Base-by-base conservation (phyloP, 441 rosid genomes). In the Pelargonium cotyledonis region DNA sequence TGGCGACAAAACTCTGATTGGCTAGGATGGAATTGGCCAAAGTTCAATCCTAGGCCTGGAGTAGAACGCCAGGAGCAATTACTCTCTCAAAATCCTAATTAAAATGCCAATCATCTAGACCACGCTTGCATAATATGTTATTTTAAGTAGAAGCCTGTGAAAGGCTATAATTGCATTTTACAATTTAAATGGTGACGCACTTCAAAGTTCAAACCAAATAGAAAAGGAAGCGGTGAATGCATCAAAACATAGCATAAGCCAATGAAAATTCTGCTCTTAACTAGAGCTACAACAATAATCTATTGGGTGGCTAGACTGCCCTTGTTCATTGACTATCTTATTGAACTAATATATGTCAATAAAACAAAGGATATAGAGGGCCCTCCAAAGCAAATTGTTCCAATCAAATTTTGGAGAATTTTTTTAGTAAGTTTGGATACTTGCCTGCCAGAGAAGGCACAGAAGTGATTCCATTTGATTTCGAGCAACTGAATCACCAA, bases 401-500 rank as follows among this genome's bases (percentile, higher is more conserved):
- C 63, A 58, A 1, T 26, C 63, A 18, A 16, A 58, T 0, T 19
- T 2, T 8, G 21, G 38, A 23, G 35, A 29, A 63, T 68, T n/a
- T 40, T 58, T 10, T 26, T 16, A 49, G 63, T 41, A 23, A 49
- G 10, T 35, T 8, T 4, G 9, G 47, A 66, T 51, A 83, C 91
- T 85, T 82, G 83, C 98, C 96, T 89, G 97, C 96, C 96, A 91
- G 63, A 95, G 94, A 82, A 95, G 90, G 82, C 99, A 95, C 79
- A 95, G 3, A 88, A 95, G 79, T 14, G 99, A 90, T 72, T 95
- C 99, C 97, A 91, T 90, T 80, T 95, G 99, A 74, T 95, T 95
- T 68, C 97, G 96, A 75, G 97, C 97, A 70, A 95, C 97, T 11
- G 96, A 91, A 69, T 95, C 99, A 1, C 97, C 97, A 65, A 95